phyloP scores from a whole-genome alignment of 441 rosid species.

The Jatropha multifida region DNA sequence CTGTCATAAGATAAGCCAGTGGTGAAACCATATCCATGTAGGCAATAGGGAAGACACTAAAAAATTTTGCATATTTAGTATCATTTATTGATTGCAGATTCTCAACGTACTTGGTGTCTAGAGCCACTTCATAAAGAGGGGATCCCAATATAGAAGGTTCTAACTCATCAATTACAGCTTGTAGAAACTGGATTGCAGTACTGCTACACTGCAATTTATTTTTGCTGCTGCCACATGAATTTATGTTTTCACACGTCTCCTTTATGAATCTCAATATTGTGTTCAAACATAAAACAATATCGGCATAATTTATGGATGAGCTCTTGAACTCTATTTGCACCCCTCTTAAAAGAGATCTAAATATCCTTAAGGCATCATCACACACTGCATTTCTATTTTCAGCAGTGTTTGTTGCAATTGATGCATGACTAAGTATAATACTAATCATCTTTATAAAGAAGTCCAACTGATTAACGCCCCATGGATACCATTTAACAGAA shows the following conservation, averaged over 20 bases:
- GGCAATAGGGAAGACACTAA: conserved; percentile 24
- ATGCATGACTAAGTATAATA: conserved; percentile 30
- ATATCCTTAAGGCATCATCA: conserved; percentile 48
- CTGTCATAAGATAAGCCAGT: conserved; percentile 38
- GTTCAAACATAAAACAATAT: conserved; percentile 39
- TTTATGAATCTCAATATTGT: conserved; percentile 37
- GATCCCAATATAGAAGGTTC: conserved; percentile 49
- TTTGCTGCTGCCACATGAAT: conserved; percentile 17
- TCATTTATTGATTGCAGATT: conserved; percentile 25
- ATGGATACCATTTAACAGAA: conserved; percentile 52
- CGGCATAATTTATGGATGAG: conserved; percentile 31
- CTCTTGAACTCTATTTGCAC: conserved; percentile 39
- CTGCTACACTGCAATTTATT: conserved; percentile 12
- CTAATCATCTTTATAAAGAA: conserved; percentile 35
- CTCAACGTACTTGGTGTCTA: conserved; percentile 42
- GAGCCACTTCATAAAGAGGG: conserved; percentile 48
- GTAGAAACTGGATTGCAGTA: conserved; percentile 33
- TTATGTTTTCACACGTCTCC: conserved; percentile 30
- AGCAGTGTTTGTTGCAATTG: conserved; percentile 17
- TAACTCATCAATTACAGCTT: conserved; percentile 40
- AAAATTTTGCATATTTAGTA: conserved; percentile 21
- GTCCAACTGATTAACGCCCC: conserved; percentile 43
- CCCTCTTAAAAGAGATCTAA: conserved; percentile 46
- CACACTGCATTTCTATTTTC: conserved; percentile 33
- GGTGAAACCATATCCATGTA: conserved; percentile 55